Conservation (phyloP, 129 eudicot genomes). For the Erigeron canadensis region DNA sequence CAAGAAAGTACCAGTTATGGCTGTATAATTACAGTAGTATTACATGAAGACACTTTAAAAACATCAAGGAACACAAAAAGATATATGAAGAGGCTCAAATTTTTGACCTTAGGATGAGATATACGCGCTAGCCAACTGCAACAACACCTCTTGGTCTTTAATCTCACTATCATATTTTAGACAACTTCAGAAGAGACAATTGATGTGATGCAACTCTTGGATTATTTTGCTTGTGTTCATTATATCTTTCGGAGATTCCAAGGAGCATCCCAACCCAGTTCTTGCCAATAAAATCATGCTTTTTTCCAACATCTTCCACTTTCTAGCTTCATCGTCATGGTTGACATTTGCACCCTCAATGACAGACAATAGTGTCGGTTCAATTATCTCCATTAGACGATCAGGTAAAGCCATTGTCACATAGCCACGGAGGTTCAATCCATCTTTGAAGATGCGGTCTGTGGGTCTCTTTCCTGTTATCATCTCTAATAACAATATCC, state of each 20-base stretch:
- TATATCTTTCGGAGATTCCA: constrained; percentile 33
- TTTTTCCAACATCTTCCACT: constrained; percentile 15
- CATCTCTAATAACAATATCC: no score
- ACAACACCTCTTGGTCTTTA: constrained; percentile 48
- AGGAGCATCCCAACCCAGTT: constrained; percentile 37
- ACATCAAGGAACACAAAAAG: no score
- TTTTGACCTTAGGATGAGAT: constrained; percentile 99
- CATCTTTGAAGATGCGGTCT: no score
- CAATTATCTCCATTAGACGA: no score
- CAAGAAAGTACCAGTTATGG: no score
- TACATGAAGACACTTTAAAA: no score
- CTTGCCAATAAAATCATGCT: constrained; percentile 19
- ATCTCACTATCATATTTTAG: constrained; percentile 16
- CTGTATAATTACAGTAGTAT: no score
- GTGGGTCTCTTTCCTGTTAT: no score
- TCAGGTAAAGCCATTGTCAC: no score
- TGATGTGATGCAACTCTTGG: constrained; percentile 22
- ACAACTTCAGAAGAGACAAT: neutral
- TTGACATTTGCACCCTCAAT: no score
- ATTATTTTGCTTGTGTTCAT: constrained; percentile 15
- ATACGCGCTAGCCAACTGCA: constrained; percentile 99
- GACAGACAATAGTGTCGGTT: no score
- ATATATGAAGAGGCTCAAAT: constrained; percentile 84
- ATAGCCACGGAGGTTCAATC: no score
- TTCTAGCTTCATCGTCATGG: constrained; percentile 1